These are phyloP conservation scores for Rhynchospora breviuscula DNA, from an alignment of 176 grass and related monocot species.

Conservation along the genomic window DNA sequence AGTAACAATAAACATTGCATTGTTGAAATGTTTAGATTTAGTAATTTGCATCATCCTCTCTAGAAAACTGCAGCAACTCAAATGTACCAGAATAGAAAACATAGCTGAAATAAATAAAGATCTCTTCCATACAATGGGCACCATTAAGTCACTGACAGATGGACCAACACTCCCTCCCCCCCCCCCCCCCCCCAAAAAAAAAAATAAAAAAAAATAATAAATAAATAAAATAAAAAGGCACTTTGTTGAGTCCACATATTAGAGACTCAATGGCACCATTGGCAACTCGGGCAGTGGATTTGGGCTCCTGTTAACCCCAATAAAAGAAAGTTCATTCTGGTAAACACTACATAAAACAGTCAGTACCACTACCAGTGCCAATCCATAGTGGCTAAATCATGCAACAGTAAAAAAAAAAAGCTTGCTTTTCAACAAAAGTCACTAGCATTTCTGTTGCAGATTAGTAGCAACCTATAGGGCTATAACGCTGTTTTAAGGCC, in stretches of 20 bases:
- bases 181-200: no score
- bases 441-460: background rate
- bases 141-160: no score
- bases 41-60: background rate
- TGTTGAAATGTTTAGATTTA: background rate
- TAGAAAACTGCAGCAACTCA: background rate
- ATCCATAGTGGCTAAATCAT: background rate
- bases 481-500: background rate
- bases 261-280: background rate
- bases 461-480: background rate
- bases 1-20: background rate
- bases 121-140: background rate
- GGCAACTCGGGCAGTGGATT: no score
- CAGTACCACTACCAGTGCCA: background rate
- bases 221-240: background rate
- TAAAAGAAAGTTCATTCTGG: background rate
- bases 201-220: background rate
- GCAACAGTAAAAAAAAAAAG: background rate
- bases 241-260: background rate
- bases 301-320: background rate
- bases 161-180: background rate
- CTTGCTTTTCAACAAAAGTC: background rate
- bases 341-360: background rate
- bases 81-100: background rate
- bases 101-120: background rate